Conservation (phyloP, 192 early-diverging fungal species). For the Linnemannia elongata region DNA sequence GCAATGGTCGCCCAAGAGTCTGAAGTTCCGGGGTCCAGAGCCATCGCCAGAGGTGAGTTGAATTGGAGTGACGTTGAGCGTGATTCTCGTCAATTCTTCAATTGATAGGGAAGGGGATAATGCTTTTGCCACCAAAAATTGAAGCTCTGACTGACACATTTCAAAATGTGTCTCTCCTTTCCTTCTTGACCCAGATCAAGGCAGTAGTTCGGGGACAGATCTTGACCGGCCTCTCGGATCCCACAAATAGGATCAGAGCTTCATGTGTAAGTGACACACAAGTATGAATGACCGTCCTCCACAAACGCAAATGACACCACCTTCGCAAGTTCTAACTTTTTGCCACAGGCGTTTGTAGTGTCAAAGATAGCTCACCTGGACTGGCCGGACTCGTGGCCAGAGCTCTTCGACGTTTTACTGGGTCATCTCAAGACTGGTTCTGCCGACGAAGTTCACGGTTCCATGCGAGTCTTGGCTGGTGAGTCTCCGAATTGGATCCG, state of each 20-base stretch:
- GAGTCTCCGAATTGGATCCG: background rate
- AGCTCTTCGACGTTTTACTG: slow-evolving; percentile 82
- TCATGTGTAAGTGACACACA: slow-evolving; percentile 58
- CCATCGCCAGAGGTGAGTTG: slow-evolving; percentile 62
- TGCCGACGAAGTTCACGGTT: slow-evolving; percentile 82
- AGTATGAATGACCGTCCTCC: background rate
- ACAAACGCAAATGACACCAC: background rate
- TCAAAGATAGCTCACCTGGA: slow-evolving; percentile 91
- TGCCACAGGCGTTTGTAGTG: slow-evolving; percentile 78
- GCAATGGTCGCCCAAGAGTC: slow-evolving; percentile 77
- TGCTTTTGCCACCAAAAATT: slow-evolving; percentile 4
- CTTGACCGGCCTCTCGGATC: slow-evolving; percentile 69
- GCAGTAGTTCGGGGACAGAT: slow-evolving; percentile 62
- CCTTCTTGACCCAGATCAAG: slow-evolving; percentile 61
- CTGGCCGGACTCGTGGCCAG: slow-evolving; percentile 93
- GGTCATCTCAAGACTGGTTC: slow-evolving; percentile 69
- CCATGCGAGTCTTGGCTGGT: slow-evolving; percentile 83
- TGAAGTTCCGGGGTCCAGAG: slow-evolving; percentile 67
- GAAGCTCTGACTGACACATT: background rate
- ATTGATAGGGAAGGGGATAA: background rate
- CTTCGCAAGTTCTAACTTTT: background rate
- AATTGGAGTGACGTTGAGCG: background rate
- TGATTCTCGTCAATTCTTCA: background rate
- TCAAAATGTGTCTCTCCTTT: background rate
- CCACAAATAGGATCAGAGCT: slow-evolving; percentile 72